Conservation (phyloP, 257 asterid species). For the Solanum etuberosum region DNA sequence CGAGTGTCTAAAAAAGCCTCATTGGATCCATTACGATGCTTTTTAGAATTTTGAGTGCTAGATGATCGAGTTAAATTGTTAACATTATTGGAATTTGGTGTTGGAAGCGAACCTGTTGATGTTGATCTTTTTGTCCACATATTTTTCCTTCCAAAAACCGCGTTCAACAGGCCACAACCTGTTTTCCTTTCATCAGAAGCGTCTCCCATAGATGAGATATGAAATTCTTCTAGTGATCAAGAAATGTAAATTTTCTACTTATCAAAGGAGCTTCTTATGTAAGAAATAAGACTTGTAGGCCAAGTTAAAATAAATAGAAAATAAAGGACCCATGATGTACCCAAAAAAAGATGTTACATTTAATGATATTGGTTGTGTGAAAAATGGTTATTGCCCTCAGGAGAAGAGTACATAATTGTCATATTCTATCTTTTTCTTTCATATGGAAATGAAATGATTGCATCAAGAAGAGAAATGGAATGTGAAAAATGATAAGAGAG, state of each 20-base stretch:
- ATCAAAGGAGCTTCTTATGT: neutral
- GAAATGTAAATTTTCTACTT: neutral
- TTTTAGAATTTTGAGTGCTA: conserved; percentile 23
- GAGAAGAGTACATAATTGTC: conserved; percentile 7
- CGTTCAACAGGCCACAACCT: conserved; percentile 65
- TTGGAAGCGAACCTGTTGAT: conserved; percentile 38
- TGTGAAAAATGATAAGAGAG: neutral
- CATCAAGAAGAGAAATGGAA: neutral
- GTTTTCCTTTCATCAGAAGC: conserved; percentile 49
- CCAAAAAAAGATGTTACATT: neutral
- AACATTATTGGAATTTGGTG: neutral
- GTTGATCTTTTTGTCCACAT: conserved; percentile 39
- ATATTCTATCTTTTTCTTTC: conserved; percentile 2
- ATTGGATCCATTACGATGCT: conserved; percentile 10
- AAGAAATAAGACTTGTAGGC: neutral
- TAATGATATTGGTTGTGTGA: conserved; percentile 4
- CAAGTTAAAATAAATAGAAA: neutral
- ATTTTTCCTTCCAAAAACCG: conserved; percentile 63
- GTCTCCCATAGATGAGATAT: conserved; percentile 39
- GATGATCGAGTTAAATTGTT: conserved; percentile 7
- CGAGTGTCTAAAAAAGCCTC: conserved; percentile 5
- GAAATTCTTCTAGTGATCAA: neutral
- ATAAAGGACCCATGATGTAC: neutral
- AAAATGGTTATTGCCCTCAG: conserved; percentile 5
- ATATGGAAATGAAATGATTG: conserved; percentile 5